Percentiles rank a stretch among this genome's conserved stretches.
Conservation (phyloP, 495 filamentous ascomycete species). For the Annulohypoxylon nitens region DNA sequence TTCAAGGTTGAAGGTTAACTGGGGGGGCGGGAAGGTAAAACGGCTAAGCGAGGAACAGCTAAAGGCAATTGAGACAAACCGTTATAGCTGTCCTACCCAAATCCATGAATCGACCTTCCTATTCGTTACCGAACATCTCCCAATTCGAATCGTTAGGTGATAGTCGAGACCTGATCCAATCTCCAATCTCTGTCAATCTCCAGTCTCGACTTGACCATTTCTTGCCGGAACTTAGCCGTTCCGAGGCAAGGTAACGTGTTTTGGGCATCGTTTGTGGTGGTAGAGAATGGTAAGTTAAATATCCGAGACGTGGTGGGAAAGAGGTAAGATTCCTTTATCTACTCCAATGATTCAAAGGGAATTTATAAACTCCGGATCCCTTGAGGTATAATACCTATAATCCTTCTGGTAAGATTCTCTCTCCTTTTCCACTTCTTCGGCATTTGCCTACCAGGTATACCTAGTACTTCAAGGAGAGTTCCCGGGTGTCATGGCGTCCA, state of each 20-base stretch:
- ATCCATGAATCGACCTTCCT: neutral
- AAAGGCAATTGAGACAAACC: neutral
- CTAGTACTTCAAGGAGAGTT: neutral
- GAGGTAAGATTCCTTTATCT: neutral
- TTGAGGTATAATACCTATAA: neutral
- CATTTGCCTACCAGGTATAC: neutral
- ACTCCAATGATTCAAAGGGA: neutral
- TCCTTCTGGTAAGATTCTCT: neutral
- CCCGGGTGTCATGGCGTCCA: neutral
- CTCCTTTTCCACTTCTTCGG: neutral
- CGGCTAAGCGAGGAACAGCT: neutral
- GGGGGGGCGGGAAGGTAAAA: neutral
- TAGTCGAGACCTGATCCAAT: neutral
- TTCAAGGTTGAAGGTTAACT: neutral
- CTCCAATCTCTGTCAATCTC: neutral
- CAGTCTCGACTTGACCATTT: neutral
- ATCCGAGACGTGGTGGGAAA: neutral
- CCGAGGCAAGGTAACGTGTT: neutral
- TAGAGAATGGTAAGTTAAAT: neutral
- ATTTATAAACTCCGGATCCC: neutral
- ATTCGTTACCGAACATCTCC: slow-evolving; percentile 1
- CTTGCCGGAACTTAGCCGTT: neutral
- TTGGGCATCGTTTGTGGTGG: neutral
- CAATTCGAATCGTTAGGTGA: neutral
- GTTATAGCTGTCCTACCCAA: neutral